Percentiles rank a stretch among this genome's conserved stretches.
phyloP scores from a whole-genome alignment of 2,329 filamentous ascomycete species.

The Nothophaeocryptopus gaeumannii region DNA sequence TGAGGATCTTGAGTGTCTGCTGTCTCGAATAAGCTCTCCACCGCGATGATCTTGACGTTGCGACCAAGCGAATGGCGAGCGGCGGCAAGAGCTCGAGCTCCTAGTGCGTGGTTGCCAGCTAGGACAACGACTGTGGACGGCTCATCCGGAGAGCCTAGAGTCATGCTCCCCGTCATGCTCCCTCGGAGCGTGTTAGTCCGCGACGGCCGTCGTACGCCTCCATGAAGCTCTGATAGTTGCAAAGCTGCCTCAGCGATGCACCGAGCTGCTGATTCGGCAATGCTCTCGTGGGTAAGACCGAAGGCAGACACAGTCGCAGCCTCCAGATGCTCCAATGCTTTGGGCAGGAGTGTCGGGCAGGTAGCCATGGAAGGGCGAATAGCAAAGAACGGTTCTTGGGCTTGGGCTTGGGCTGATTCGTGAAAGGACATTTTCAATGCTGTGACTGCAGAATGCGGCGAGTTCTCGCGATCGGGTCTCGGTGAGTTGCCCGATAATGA shows the following conservation, averaged over 20 bases:
- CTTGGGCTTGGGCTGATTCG: neutral
- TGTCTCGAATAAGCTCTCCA: slow-evolving; percentile 79
- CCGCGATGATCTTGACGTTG: slow-evolving; percentile 75
- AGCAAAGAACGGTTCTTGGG: slow-evolving; percentile 44
- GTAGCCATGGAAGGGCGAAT: slow-evolving; percentile 54
- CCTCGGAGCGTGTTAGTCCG: slow-evolving; percentile 53
- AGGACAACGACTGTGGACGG: slow-evolving; percentile 66
- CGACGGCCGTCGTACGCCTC: slow-evolving; percentile 27
- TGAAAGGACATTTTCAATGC: slow-evolving; percentile 24
- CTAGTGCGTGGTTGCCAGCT: slow-evolving; percentile 93
- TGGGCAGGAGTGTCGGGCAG: slow-evolving; percentile 60
- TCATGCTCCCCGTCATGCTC: slow-evolving; percentile 57
- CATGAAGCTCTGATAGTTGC: slow-evolving; percentile 25
- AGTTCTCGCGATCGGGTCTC: slow-evolving; percentile 29
- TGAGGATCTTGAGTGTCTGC: slow-evolving; percentile 78
- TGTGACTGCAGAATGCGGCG: slow-evolving; percentile 31
- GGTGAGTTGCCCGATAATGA: slow-evolving; percentile 30
- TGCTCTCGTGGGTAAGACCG: slow-evolving; percentile 81
- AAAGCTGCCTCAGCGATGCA: slow-evolving; percentile 83
- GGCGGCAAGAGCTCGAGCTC: slow-evolving; percentile 78
- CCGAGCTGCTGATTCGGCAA: slow-evolving; percentile 86
- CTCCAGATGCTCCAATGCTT: slow-evolving; percentile 90
- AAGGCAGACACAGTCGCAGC: slow-evolving; percentile 85
- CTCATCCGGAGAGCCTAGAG: slow-evolving; percentile 43
- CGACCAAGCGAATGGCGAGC: slow-evolving; percentile 84